These are phyloP conservation scores for Coemansia sp. DNA, from an alignment of 192 early-diverging fungal genomes.

Conservation along the genomic window DNA sequence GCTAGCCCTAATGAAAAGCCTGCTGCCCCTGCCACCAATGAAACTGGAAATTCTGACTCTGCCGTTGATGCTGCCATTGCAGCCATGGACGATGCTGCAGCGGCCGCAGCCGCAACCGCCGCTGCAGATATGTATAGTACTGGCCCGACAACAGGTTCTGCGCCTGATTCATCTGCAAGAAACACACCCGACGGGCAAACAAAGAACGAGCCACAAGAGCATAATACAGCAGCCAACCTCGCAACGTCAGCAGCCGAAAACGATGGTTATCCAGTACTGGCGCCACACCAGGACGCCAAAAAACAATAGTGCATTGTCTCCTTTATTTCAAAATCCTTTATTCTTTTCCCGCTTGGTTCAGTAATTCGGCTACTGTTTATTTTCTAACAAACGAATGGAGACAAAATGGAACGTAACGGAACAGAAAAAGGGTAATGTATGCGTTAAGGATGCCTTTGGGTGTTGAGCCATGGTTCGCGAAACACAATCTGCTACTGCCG, in stretches of 20 bases:
- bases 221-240: background rate
- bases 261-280: background rate
- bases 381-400: background rate
- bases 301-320: background rate
- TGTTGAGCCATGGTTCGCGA: background rate
- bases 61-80: constrained; percentile 15
- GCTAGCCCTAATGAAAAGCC: background rate
- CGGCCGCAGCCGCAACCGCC: constrained; percentile 20
- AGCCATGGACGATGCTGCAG: constrained; percentile 23
- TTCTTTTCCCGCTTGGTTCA: background rate
- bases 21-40: background rate
- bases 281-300: background rate
- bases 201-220: background rate
- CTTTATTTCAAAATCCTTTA: background rate
- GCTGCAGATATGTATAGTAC: constrained; percentile 7
- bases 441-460: too few species aligned
- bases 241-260: background rate
- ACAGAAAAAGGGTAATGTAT: background rate
- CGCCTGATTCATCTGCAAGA: background rate
- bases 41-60: background rate
- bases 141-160: background rate
- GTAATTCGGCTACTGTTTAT: background rate
- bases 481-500: background rate
- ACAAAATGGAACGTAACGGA: background rate
- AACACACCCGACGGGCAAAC: background rate